Percentiles rank a stretch among this genome's conserved stretches.
Evolutionary conservation across 2,329 filamentous ascomycete species (phyloP).

Genomic region (Blastomyces gilchristii): DNA sequence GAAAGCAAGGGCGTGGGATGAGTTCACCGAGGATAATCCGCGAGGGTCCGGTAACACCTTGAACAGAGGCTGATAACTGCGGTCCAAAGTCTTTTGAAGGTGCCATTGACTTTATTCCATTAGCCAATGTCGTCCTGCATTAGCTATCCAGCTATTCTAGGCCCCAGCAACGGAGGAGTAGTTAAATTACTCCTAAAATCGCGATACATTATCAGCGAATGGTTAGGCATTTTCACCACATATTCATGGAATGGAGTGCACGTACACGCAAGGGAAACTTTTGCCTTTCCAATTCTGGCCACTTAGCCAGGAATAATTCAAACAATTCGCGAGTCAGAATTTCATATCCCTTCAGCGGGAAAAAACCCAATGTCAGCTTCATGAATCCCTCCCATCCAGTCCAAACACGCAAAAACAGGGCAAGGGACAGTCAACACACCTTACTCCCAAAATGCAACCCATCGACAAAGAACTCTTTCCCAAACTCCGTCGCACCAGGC

Average conservation of each 20-base stretch:
- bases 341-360: slow-evolving; percentile 14
- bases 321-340: slow-evolving; percentile 15
- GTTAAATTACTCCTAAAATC: slow-evolving; percentile 1
- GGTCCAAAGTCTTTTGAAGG: not conserved
- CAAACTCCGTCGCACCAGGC: slow-evolving; percentile 22
- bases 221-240: not conserved
- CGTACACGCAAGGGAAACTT: slow-evolving; percentile 13
- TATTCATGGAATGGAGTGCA: not conserved
- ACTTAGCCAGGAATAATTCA: slow-evolving; percentile 13
- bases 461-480: slow-evolving; percentile 29
- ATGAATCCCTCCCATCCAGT: not conserved
- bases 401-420: not conserved
- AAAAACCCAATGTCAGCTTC: not conserved
- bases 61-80: slow-evolving; percentile 34
- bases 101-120: not conserved
- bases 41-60: slow-evolving; percentile 47
- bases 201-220: not conserved
- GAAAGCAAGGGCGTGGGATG: slow-evolving; percentile 92
- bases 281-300: slow-evolving; percentile 17
- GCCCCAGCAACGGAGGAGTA: not conserved
- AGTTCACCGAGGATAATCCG: slow-evolving; percentile 82
- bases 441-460: slow-evolving; percentile 28
- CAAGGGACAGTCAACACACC: slow-evolving; percentile 8
- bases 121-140: not conserved
- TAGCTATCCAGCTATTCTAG: not conserved